Base-by-base conservation (phyloP, 2,329 filamentous ascomycete genomes). In the Apiospora sp. region DNA sequence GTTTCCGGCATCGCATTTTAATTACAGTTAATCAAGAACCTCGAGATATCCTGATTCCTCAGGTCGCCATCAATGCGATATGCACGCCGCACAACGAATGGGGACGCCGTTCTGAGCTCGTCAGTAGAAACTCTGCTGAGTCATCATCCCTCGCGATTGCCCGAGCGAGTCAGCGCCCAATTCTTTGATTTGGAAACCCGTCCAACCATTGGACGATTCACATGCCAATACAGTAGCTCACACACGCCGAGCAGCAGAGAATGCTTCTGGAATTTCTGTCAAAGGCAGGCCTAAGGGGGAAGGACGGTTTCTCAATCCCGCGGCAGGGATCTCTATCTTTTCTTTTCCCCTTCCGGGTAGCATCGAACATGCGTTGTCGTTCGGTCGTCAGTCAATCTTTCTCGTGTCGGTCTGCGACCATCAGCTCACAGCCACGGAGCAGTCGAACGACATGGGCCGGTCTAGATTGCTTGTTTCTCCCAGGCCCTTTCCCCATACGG, bases 181-280 rank as follows among this genome's bases (percentile, higher is more conserved):
- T 34, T 27, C 51, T 58, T 22, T 34, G 58, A 41, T 41, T 41
- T 41, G 58, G 19, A 41, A 64, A n/a, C 34, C 58, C 58, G 19
- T 41, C 58, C 22, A 14, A 34, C 34, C 58, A 64, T 64, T 64
- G 58, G 58, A 64, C 58, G 58, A 41, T 41, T 64, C 58, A 64
- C 58, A 64, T 64, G 58, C 58, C 58, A 64, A 64, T 41, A 22
- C 24, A 30, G 24, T 27, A 27, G 51, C 7, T 30, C 30, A n/a
- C 58, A 24, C 16, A n/a, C 22, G 58, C 30, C 19, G 27, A 16
- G 34, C 10, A 41, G 58, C 58, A 64, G 58, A 64, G 58, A 64
- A 64, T 64, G 58, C 58, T 64, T 64, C 58, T 64, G 58, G 58
- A 64, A 64, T 64, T 41, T 64, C 58, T 64, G 58, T 64, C 58